A percentile compares a stretch with the other conserved stretches of the same genome.
phyloP scores from a whole-genome alignment of 805 yeast species.

The Zygotorulaspora chibaensis region DNA sequence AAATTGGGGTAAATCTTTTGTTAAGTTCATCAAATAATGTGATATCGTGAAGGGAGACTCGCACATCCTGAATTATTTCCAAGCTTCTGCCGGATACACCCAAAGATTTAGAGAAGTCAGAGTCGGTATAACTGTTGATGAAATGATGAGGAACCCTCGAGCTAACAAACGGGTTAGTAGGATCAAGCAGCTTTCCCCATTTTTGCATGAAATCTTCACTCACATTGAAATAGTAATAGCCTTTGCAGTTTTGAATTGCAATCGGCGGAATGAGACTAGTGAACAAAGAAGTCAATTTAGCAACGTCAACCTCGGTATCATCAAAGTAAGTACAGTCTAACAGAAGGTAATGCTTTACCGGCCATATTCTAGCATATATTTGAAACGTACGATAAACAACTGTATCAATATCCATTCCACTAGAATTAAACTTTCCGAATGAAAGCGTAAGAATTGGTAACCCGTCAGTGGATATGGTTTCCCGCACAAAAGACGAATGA shows the following conservation, averaged over 20 bases:
- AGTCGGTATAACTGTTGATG: conserved; percentile 45
- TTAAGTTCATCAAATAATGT: conserved; percentile 46
- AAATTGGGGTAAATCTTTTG: conserved; percentile 54
- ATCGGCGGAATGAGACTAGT: conserved; percentile 48
- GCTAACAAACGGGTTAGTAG: conserved; percentile 25
- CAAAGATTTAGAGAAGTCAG: conserved; percentile 39
- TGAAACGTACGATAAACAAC: conserved; percentile 59
- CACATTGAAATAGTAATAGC: conserved; percentile 47
- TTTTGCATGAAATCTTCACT: conserved; percentile 26
- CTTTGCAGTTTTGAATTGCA: conserved; percentile 48
- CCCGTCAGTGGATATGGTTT: conserved; percentile 68
- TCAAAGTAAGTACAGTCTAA: conserved; percentile 65
- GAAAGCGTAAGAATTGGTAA: conserved; percentile 60
- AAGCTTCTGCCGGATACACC: conserved; percentile 44
- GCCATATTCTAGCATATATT: conserved; percentile 67
- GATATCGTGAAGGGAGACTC: conserved; percentile 51
- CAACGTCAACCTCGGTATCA: conserved; percentile 22
- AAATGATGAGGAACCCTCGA: conserved; percentile 37
- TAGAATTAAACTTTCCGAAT: conserved; percentile 37
- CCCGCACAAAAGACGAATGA: conserved; percentile 48
- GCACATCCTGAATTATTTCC: conserved; percentile 43
- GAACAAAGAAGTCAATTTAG: conserved; percentile 31
- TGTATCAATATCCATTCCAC: conserved; percentile 43
- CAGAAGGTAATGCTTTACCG: conserved; percentile 55
- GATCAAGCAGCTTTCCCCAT: conserved; percentile 27